Evolutionary conservation across 345 rosid species (phyloP), one percentile per base, ranked within the genome.

Genomic region (Gossypium sturtianum): DNA sequence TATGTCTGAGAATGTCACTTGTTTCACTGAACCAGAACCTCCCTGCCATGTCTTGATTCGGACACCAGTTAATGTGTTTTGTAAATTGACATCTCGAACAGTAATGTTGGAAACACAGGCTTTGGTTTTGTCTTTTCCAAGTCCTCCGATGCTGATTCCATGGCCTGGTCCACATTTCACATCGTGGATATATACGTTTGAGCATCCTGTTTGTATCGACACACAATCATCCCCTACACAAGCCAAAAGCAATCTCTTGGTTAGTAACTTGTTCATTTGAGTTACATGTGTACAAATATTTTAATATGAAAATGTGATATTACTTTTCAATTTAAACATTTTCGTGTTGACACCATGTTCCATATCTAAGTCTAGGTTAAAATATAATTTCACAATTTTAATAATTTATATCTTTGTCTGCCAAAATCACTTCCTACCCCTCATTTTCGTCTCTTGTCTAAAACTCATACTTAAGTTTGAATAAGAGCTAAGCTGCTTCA

Each of bases 41-140:
- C 98, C 98, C 98, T 92, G 97, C 97, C 98, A 92, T 61, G 98
- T 90, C 87, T 94, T 94, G 73, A 94, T 92, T 78, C 97, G 81
- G 61, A 94, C 93, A 61, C 97, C 97, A 17, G 87, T 87, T 47
- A 82, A 38, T 29, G 97, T 92, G 75, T 77, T 76, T 29, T 85
- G 86, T 80, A 94, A 79, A 0, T 73, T 73, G 71, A 85, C 89
- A 75, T 92, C 91, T 52, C 90, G 90, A 72, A 92, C 91, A 17
- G 90, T 94, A 63, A 94, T 70, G 67, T 90, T 90, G 25, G 94
- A 92, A 72, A 94, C 98, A 75, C 97, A 90, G 16, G 97, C 97
- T 81, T 88, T 89, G 70, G 84, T 77, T 71, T 82, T 74, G 47
- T 80, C 92, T 76, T 75, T 89, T 82, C 98, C 98, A 12, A 94